These are phyloP conservation scores for Amphicarpaea edgeworthii DNA, from an alignment of 306 rosid genomes.

Conservation along the genomic window DNA sequence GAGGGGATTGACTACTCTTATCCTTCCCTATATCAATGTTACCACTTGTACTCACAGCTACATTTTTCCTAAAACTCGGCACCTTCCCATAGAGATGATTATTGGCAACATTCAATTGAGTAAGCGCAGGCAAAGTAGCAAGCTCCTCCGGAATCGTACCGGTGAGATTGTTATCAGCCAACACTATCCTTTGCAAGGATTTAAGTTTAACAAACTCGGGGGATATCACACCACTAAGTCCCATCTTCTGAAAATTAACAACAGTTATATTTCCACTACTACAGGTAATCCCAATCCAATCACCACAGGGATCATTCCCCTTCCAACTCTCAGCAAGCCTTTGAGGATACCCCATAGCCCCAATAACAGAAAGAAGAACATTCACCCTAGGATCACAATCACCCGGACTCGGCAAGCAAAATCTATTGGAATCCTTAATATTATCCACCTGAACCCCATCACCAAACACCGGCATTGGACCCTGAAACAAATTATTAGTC, in stretches of 20 bases:
- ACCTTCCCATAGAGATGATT: slow-evolving; percentile 70
- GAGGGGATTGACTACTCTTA: slow-evolving; percentile 39
- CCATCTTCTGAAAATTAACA: slow-evolving; percentile 80
- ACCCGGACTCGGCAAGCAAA: slow-evolving; percentile 71
- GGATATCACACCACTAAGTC: slow-evolving; percentile 72
- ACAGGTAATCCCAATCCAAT: slow-evolving; percentile 84
- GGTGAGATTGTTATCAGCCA: slow-evolving; percentile 76
- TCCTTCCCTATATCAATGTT: slow-evolving; percentile 74
- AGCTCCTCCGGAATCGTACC: slow-evolving; percentile 72
- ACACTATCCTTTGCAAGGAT: slow-evolving; percentile 65
- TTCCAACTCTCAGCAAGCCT: slow-evolving; percentile 80
- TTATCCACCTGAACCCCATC: slow-evolving; percentile 67
- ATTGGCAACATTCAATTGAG: slow-evolving; percentile 66
- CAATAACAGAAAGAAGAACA: slow-evolving; percentile 60
- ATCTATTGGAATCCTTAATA: slow-evolving; percentile 64
- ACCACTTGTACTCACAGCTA: slow-evolving; percentile 59
- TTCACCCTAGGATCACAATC: slow-evolving; percentile 68
- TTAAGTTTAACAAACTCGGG: slow-evolving; percentile 63
- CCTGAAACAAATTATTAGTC: slow-evolving; percentile 80
- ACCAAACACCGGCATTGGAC: slow-evolving; percentile 68
- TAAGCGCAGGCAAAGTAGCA: slow-evolving; percentile 64
- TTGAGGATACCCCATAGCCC: slow-evolving; percentile 69
- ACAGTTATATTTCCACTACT: slow-evolving; percentile 62
- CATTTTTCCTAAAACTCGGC: slow-evolving; percentile 68
- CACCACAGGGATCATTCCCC: slow-evolving; percentile 75